phyloP scores from a whole-genome alignment of 2,329 filamentous ascomycete genomes.

The Ophiostoma populinum region DNA sequence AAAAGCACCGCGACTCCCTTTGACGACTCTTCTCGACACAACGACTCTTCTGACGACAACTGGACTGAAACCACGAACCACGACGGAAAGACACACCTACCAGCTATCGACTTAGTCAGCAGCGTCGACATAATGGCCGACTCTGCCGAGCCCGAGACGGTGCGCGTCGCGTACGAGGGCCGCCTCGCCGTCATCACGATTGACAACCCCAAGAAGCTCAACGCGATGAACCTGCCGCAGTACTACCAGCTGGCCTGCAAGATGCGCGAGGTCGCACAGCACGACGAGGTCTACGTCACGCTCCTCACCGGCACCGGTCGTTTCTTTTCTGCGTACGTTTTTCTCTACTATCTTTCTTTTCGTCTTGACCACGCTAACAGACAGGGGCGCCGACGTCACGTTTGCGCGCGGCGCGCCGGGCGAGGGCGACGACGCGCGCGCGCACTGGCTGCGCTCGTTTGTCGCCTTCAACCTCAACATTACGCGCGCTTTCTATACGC shows the following conservation, averaged over 20 bases:
- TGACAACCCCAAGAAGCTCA: conserved; percentile 72
- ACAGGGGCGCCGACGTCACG: conserved; percentile 63
- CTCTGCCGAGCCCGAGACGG: conserved; percentile 19
- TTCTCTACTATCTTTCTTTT: neutral
- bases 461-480: conserved; percentile 77
- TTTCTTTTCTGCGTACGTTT: conserved; percentile 68
- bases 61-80: too few relatives aligned
- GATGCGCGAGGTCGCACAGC: conserved; percentile 59
- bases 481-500: conserved; percentile 77
- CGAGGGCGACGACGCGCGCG: conserved; percentile 20
- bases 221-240: conserved; percentile 52
- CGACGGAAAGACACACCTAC: too few relatives aligned
- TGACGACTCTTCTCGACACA: too few relatives aligned
- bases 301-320: conserved; percentile 69
- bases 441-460: conserved; percentile 51
- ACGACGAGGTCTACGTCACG: conserved; percentile 70
- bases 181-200: conserved; percentile 73
- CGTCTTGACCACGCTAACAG: conserved; percentile 1
- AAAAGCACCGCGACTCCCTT: too few relatives aligned
- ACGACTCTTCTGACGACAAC: too few relatives aligned
- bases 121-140: conserved; percentile 2
- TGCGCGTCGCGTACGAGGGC: conserved; percentile 43
- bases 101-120: too few relatives aligned
- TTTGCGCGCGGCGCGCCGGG: conserved; percentile 26
- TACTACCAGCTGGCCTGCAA: conserved; percentile 65